Conservation (phyloP, 495 filamentous ascomycete species). For the Trichoderma parareesei region DNA sequence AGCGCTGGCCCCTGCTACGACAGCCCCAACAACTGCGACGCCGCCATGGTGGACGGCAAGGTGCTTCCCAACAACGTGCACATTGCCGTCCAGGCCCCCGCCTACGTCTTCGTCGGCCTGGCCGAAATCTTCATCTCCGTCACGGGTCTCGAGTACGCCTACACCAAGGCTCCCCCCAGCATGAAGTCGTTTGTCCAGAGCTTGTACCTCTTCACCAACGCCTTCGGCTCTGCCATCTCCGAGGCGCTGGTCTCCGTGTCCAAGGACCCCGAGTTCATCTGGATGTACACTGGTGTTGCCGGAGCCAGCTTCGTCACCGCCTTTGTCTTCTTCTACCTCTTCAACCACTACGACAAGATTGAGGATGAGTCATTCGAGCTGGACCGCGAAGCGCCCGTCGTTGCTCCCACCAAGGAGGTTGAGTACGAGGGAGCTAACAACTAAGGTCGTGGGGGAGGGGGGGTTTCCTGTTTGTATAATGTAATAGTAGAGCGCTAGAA, state of each 20-base stretch:
- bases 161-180: constrained; percentile 24
- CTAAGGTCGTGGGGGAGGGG: not conserved
- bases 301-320: constrained; percentile 16
- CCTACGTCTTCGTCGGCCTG: constrained; percentile 61
- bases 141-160: constrained; percentile 49
- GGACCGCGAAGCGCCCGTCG: constrained; percentile 12
- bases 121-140: constrained; percentile 67
- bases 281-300: constrained; percentile 28
- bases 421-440: not conserved
- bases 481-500: not conserved
- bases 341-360: constrained; percentile 22
- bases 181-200: constrained; percentile 29
- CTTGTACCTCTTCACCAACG: constrained; percentile 19
- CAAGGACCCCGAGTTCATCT: constrained; percentile 28
- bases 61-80: constrained; percentile 21
- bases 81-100: constrained; percentile 49
- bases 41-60: constrained; percentile 14
- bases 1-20: constrained; percentile 49
- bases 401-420: constrained; percentile 4
- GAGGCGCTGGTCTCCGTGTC: constrained; percentile 25
- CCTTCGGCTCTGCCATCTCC: constrained; percentile 21
- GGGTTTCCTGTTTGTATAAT: not conserved
- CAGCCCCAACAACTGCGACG: constrained; percentile 29
- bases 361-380: constrained; percentile 25
- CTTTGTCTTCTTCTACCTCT: constrained; percentile 16